Evolutionary conservation across 176 grass and related monocot species (phyloP).

Genomic region (Microstegium vimineum): DNA sequence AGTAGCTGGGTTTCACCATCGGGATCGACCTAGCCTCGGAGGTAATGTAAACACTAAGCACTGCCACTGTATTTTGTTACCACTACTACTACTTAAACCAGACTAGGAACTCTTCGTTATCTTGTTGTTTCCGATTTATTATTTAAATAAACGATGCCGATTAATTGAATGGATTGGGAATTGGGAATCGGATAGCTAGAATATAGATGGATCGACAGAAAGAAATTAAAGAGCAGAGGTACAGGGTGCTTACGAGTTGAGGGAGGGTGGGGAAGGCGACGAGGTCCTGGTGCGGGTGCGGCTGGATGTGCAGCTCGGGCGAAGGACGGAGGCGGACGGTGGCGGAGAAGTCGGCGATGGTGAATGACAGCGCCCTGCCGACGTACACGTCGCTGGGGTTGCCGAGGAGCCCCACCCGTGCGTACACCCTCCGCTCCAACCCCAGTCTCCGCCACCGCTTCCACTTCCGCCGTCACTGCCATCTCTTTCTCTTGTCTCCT

Average conservation of each 20-base stretch:
- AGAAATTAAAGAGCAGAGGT: not conserved
- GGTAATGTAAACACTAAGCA: not conserved
- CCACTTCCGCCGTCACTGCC: no score
- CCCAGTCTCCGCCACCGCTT: no score
- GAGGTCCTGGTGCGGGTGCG: slow-evolving; percentile 68
- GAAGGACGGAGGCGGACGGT: slow-evolving; percentile 65
- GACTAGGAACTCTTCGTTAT: no score
- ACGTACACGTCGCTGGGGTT: slow-evolving; percentile 88
- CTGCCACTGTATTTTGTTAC: no score
- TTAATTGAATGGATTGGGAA: not conserved
- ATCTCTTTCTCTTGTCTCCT: no score
- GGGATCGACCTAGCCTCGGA: not conserved
- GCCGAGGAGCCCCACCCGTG: slow-evolving; percentile 67
- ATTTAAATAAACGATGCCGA: not conserved
- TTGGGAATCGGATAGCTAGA: not conserved
- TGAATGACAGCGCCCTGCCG: slow-evolving; percentile 57
- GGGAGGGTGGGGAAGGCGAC: slow-evolving; percentile 65
- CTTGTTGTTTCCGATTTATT: no score
- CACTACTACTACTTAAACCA: no score
- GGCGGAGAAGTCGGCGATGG: slow-evolving; percentile 65
- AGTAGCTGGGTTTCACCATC: no score
- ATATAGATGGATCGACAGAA: not conserved
- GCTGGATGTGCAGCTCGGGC: slow-evolving; percentile 49
- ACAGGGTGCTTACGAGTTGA: slow-evolving; percentile 28
- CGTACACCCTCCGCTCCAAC: slow-evolving; percentile 12